Base-by-base conservation (phyloP, 129 eudicot species). In the Chrysanthemum lavandulifolium region DNA sequence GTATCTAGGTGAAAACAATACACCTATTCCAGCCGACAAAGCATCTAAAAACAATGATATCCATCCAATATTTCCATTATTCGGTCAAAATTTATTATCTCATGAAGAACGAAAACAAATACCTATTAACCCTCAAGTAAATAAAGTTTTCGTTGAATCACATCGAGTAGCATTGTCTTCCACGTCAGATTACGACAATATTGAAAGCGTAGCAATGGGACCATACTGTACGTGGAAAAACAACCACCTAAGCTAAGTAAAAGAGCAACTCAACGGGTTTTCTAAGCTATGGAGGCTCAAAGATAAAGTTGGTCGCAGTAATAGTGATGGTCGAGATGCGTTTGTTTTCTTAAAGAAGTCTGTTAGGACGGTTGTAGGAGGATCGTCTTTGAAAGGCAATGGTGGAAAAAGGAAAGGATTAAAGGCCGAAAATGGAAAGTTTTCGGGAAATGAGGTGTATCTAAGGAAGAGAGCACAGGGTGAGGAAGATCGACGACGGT, bases 201-300 rank as follows among this genome's bases (percentile, higher is more conserved):
- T 2, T 1, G 50, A 64, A 40, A 58, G 82, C 31, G 65, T 68
- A 9, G 83, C 84, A n/a, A 71, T 74, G 6, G 96, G 91, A 2
- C 87, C 90, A 25, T 84, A 78, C 49, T 74, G 93, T 25, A 82
- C 74, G 14, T 81, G 85, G 90, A 33, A 80, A 75, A 69, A 72
- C 77, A 50, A 36, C 11, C 80, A 19, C 80, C 79, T 47, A 91
- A 87, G 70, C 57, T 57, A 19, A 80, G 83, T 47, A 82, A 80
- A 90, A 90, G 83, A 90, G 97, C 66, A 87, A 83, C 72, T 85
- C 97, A 13, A 85, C 95, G 47, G 95, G 21, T 90, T 90, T 65
- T 90, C 97, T n/a, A 90, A 82, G 83, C 80, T 83, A 5, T 85
- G 91, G 95, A 81, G 95, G 75, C 72, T 90, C 10, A 83, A 69